Base-by-base conservation (phyloP, 768 basidiomycete genomes). In the Sporobolomyces roseus region DNA sequence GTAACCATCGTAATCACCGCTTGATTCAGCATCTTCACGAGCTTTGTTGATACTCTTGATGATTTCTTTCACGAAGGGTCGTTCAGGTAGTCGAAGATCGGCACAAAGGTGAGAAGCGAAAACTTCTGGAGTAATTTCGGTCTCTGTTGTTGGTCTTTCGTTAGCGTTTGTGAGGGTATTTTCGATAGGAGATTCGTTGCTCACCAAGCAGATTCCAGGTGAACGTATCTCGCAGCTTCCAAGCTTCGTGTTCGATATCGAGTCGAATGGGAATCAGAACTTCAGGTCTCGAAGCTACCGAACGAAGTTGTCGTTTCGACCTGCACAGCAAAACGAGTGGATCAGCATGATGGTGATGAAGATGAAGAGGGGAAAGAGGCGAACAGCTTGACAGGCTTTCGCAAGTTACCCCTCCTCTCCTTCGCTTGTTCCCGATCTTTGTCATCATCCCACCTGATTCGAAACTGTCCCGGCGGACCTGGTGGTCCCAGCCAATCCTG, bases 131-230 rank as follows among this genome's bases (percentile, higher is more conserved):
- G 91, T 91, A 33, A 97, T 86, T 54, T 92, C 80, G 1, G 90
- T 87, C 79, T 98, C 94, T 96, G 72, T 17, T 9, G 17, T 41
- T 41, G 10, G 38, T 9, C 38, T 41, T 21, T 48, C 46, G 46
- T 48, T 48, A 19, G n/a, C n/a, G 17, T 8, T 12, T 48, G 46
- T 48, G n/a, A n/a, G n/a, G n/a, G n/a, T n/a, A 9, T 25, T 25
- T 10, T 12, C 27, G n/a, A 50, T 10, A 50, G 49, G 9, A 29
- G 49, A 50, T 8, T 48, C 13, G 10, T 25, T 8, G 81, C 85
- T n/a, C 63, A 96, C 93, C 94, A 72, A 89, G 88, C 51, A 93
- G 79, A 76, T 99, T 96, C 96, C 94, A 99, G 51, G 96, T 85
- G 79, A 98, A 97, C 0, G 94, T 92, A 77, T 99, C 96, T 32